These are phyloP conservation scores for Cladosporium phlei DNA, from an alignment of 2,329 filamentous ascomycete genomes.

Conservation along the genomic window DNA sequence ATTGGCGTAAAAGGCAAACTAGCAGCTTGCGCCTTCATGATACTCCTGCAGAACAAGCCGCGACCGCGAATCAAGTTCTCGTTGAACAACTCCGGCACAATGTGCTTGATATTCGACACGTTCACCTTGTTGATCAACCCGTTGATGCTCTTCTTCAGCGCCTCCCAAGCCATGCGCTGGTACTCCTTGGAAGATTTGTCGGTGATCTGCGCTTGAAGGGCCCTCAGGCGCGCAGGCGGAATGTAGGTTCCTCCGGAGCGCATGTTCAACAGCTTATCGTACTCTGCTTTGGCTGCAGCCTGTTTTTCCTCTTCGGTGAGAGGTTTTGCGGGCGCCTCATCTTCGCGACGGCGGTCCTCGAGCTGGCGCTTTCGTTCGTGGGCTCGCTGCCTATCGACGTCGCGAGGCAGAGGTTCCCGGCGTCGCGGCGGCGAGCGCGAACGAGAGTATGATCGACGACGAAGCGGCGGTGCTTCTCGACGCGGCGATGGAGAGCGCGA, in stretches of 20 bases:
- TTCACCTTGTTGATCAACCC: constrained; percentile 99
- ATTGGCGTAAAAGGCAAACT: constrained; percentile 95
- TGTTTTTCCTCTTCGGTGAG: constrained; percentile 77
- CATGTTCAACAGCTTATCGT: constrained; percentile 86
- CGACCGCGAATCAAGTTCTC: constrained; percentile 91
- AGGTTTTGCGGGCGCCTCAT: constrained; percentile 47
- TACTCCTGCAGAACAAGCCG: constrained; percentile 87
- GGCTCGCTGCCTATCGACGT: constrained; percentile 47
- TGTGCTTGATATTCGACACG: constrained; percentile 94
- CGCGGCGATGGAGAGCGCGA: constrained; percentile 34
- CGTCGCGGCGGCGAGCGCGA: constrained; percentile 29
- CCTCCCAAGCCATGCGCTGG: constrained; percentile 98
- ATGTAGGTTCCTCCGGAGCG: constrained; percentile 96
- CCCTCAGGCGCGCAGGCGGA: constrained; percentile 81
- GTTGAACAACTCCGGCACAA: constrained; percentile 90
- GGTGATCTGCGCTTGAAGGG: constrained; percentile 92
- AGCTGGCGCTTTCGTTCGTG: constrained; percentile 51
- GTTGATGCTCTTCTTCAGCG: constrained; percentile 97
- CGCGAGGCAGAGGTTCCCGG: constrained; percentile 40
- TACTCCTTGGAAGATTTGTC: constrained; percentile 96
- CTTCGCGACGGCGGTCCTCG: constrained; percentile 36
- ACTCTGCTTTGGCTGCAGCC: constrained; percentile 83
- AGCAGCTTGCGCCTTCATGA: constrained; percentile 97
- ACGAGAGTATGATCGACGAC: constrained; percentile 29
- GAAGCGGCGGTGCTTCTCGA: constrained; percentile 30